A percentile compares a stretch with the other conserved stretches of the same genome.
Conservation (phyloP, 768 basidiomycete genomes). For the Podaxis sp. region DNA sequence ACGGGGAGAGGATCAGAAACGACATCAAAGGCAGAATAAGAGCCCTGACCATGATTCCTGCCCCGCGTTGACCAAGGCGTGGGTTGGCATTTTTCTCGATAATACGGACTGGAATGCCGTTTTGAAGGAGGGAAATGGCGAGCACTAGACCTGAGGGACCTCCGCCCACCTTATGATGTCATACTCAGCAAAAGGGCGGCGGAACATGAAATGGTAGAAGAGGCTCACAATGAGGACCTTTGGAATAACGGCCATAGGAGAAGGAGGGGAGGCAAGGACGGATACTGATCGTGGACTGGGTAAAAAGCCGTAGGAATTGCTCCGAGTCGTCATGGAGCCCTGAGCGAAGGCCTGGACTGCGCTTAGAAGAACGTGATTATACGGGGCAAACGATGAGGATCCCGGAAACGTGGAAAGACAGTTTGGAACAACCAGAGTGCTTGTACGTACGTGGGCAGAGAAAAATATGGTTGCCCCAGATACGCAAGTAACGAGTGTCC, state of each 20-base stretch:
- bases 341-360: not conserved
- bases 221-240: slow-evolving; percentile 26
- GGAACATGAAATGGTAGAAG: not conserved
- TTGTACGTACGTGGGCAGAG: not conserved
- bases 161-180: slow-evolving; percentile 16
- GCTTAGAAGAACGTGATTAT: not conserved
- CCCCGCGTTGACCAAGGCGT: slow-evolving; percentile 18
- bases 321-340: not conserved
- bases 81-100: slow-evolving; percentile 18
- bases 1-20: not conserved
- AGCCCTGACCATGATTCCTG: slow-evolving; percentile 1
- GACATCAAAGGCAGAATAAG: slow-evolving; percentile 2
- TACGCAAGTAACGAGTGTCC: no score
- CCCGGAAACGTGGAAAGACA: not conserved
- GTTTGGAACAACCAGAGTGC: no score
- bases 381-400: not conserved
- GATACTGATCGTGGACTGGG: not conserved
- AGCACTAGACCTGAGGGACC: slow-evolving; percentile 19
- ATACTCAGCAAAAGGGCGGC: not conserved
- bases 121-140: slow-evolving; percentile 16
- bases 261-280: not conserved
- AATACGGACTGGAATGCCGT: slow-evolving; percentile 20
- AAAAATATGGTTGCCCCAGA: no score
- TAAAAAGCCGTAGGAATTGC: not conserved
- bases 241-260: slow-evolving; percentile 9